Conservation (phyloP, 202 grass and related monocot species). For the Elaeis oleifera region DNA sequence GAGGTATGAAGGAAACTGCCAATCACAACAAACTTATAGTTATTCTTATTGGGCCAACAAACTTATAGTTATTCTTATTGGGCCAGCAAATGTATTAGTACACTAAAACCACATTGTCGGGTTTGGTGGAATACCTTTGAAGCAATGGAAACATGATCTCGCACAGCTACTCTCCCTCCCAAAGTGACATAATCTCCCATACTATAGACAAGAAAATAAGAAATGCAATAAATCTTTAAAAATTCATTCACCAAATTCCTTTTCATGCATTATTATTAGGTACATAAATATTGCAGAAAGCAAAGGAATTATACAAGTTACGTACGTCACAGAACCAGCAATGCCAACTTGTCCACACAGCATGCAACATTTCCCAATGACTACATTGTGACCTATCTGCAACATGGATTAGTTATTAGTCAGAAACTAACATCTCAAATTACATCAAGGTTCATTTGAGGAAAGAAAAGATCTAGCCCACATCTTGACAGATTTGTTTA, state of each 20-base stretch:
- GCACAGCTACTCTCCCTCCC: constrained; percentile 70
- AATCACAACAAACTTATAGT: no score
- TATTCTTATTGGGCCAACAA: neutral
- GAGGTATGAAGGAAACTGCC: no score
- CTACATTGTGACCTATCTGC: constrained; percentile 92
- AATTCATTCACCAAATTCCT: neutral
- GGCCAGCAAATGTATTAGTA: neutral
- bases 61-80: neutral
- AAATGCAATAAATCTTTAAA: constrained; percentile 11
- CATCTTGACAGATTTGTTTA: neutral
- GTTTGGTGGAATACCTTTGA: constrained; percentile 53
- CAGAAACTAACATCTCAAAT: neutral
- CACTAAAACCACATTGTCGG: neutral
- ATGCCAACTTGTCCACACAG: constrained; percentile 91
- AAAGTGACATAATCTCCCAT: constrained; percentile 79
- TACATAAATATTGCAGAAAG: no score
- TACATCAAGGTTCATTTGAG: neutral
- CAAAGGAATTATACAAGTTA: neutral
- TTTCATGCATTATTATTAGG: no score
- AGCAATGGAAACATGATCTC: constrained; percentile 71
- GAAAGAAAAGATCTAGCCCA: constrained; percentile 15
- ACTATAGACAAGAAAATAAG: constrained; percentile 21
- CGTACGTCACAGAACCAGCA: constrained; percentile 80
- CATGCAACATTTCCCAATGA: constrained; percentile 77
- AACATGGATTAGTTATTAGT: constrained; percentile 14